Conservation (phyloP, 768 basidiomycete species). For the Strobilomyces confusus region DNA sequence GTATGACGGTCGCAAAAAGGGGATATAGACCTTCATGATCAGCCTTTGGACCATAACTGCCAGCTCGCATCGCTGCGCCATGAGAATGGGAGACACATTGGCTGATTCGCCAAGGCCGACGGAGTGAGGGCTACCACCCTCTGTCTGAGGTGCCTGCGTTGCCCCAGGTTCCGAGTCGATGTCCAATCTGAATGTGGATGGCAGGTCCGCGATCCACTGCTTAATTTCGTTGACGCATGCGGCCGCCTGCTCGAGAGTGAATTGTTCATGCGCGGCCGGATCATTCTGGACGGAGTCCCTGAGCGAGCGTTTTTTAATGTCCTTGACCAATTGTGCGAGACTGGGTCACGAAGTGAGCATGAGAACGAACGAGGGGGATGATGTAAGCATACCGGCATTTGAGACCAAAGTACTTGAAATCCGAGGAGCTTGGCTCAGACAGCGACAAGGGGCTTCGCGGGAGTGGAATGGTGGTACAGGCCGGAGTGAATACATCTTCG, state of each 20-base stretch:
- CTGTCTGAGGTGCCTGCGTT: constrained; percentile 9
- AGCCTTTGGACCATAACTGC: constrained; percentile 57
- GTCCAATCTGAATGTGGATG: constrained; percentile 45
- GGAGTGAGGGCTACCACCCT: constrained; percentile 7
- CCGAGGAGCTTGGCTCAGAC: constrained; percentile 29
- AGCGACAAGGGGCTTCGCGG: constrained; percentile 29
- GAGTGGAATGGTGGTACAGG: constrained; percentile 42
- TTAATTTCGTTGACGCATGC: constrained; percentile 54
- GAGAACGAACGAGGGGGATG: neutral
- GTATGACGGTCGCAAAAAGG: constrained; percentile 49
- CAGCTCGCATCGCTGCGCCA: constrained; percentile 56
- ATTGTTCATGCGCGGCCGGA: constrained; percentile 27
- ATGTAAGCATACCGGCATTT: constrained; percentile 53
- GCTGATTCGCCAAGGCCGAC: constrained; percentile 12
- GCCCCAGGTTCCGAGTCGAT: constrained; percentile 29
- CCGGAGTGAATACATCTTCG: constrained; percentile 47
- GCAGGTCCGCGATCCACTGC: constrained; percentile 51
- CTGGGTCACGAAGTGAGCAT: constrained; percentile 30
- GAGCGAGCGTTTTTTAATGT: constrained; percentile 49
- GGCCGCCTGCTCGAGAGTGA: constrained; percentile 59
- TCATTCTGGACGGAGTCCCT: constrained; percentile 36
- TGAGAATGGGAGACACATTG: constrained; percentile 34
- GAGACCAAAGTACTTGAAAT: constrained; percentile 47
- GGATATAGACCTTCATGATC: constrained; percentile 62
- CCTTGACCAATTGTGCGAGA: constrained; percentile 60